phyloP scores from a whole-genome alignment of 2,329 filamentous ascomycete species.

The Gaeumannomyces tritici region DNA sequence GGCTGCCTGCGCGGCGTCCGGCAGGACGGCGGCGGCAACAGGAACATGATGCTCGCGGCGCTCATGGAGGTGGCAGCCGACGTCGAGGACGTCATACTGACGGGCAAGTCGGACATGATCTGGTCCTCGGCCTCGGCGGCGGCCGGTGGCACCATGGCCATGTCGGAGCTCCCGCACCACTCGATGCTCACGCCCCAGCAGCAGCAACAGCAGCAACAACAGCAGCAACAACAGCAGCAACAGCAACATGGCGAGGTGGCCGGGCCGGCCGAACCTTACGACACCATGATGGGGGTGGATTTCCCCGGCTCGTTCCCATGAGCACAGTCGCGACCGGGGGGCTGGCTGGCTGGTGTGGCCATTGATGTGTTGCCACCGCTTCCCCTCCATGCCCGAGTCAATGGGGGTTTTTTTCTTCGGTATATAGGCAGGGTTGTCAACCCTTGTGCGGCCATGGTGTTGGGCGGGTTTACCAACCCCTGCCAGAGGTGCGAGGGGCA shows the following conservation, averaged over 20 bases:
- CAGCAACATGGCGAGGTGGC: neutral
- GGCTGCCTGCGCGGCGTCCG: conserved; percentile 9
- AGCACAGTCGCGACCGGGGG: neutral
- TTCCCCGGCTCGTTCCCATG: conserved; percentile 1
- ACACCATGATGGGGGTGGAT: neutral
- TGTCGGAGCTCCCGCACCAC: neutral
- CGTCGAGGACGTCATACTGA: conserved; percentile 13
- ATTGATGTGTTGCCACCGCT: neutral
- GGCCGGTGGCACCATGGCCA: neutral
- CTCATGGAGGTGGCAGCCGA: conserved; percentile 11
- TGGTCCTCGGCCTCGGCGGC: conserved; percentile 8
- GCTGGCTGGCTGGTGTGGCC: neutral
- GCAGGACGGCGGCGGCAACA: neutral
- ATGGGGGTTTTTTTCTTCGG: neutral
- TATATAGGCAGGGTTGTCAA: no score
- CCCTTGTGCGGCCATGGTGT: no score
- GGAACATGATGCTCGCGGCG: conserved; percentile 6
- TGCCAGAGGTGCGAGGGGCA: neutral
- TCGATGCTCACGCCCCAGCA: neutral
- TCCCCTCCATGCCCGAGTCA: neutral
- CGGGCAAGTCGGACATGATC: conserved; percentile 11
- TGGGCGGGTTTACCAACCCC: neutral
- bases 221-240: neutral
- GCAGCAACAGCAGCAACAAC: neutral
- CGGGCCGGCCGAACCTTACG: neutral